phyloP scores from a whole-genome alignment of 1,284 basidiomycete genomes.

The Erythrobasidium hasegawianum region DNA sequence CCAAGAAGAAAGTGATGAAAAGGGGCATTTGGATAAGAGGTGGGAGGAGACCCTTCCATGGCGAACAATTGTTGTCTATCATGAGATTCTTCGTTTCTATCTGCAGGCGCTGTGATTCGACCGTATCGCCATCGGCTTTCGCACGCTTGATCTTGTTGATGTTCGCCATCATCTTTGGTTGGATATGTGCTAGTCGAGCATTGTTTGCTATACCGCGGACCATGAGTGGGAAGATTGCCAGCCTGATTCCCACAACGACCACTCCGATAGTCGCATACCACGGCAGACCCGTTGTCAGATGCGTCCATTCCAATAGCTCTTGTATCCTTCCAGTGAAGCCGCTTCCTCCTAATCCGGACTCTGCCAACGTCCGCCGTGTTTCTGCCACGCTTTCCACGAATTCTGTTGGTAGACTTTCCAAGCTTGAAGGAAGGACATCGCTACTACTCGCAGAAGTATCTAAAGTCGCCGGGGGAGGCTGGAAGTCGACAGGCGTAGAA shows the following conservation, averaged over 20 bases:
- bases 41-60: slow-evolving; percentile 59
- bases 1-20: slow-evolving; percentile 82
- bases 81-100: slow-evolving; percentile 63
- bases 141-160: slow-evolving; percentile 57
- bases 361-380: slow-evolving; percentile 30
- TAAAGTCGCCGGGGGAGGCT: neutral
- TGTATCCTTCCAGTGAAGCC: slow-evolving; percentile 32
- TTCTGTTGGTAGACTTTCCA: slow-evolving; percentile 23
- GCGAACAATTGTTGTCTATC: slow-evolving; percentile 65
- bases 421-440: neutral
- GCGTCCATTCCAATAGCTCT: slow-evolving; percentile 26
- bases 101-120: slow-evolving; percentile 59
- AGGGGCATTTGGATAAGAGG: slow-evolving; percentile 72
- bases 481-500: slow-evolving; percentile 23
- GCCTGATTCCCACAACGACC: slow-evolving; percentile 19
- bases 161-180: slow-evolving; percentile 58
- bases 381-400: slow-evolving; percentile 17
- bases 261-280: slow-evolving; percentile 35
- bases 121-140: slow-evolving; percentile 49
- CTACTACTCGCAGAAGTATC: neutral
- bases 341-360: slow-evolving; percentile 32
- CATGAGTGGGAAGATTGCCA: slow-evolving; percentile 63
- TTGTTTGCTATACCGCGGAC: slow-evolving; percentile 64
- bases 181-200: slow-evolving; percentile 64
- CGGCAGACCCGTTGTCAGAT: slow-evolving; percentile 33